These are phyloP conservation scores for Phycomyces blakesleeanus DNA, from an alignment of 192 early-diverging fungal genomes.

Conservation along the genomic window DNA sequence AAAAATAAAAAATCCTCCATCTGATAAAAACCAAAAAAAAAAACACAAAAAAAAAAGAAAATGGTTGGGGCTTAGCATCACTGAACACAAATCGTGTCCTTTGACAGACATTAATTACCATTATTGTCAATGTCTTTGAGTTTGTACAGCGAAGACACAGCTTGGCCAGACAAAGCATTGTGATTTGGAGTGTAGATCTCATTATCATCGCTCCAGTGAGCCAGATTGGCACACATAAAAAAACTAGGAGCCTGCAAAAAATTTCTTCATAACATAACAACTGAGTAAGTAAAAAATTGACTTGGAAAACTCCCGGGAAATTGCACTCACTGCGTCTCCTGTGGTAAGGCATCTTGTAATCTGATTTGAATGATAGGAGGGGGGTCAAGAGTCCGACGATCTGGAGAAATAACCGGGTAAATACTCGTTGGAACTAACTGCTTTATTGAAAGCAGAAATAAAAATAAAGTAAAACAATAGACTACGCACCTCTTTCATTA, in stretches of 20 bases:
- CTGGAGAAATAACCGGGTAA: conserved; percentile 14
- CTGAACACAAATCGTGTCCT: no score
- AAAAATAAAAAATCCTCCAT: conserved; percentile 92
- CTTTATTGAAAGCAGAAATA: no score
- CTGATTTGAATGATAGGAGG: conserved; percentile 31
- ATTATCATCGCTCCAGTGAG: conserved; percentile 66
- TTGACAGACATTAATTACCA: conserved; percentile 18
- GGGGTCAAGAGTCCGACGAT: conserved; percentile 29
- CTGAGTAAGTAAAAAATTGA: no score
- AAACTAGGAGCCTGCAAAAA: conserved; percentile 79
- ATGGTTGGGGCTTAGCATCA: background rate
- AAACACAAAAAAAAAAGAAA: no score
- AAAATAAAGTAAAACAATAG: background rate
- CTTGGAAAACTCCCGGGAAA: background rate
- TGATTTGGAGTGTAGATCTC: conserved; percentile 72
- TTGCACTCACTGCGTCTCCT: conserved; percentile 18
- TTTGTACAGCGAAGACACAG: conserved; percentile 83
- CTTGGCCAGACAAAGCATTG: conserved; percentile 84
- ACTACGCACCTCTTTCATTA: conserved; percentile 32
- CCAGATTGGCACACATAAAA: conserved; percentile 92
- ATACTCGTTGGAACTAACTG: no score
- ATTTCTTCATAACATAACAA: no score
- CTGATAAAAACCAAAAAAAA: conserved; percentile 31
- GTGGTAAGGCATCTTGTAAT: conserved; percentile 4
- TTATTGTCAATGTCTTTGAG: conserved; percentile 77